A percentile compares a stretch with the other conserved stretches of the same genome.
These are phyloP conservation scores for Pseudopediastrum boryanum DNA, from an alignment of 139 green algal species.

Conservation along the genomic window DNA sequence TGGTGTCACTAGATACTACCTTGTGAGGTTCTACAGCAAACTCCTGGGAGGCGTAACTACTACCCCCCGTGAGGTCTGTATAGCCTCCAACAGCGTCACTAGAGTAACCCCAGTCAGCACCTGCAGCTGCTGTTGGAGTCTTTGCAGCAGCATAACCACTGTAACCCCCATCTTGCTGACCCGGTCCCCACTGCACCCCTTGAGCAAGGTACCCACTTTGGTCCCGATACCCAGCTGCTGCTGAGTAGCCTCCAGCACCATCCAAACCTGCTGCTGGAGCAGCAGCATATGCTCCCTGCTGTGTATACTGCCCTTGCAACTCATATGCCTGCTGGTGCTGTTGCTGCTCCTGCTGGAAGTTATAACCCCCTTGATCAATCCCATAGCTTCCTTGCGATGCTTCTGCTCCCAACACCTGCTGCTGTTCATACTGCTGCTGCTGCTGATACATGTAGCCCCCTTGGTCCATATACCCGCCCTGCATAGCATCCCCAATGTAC, in stretches of 20 bases:
- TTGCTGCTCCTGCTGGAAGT: background rate
- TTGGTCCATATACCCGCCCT: background rate
- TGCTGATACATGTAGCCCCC: constrained; percentile 15
- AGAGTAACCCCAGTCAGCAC: background rate
- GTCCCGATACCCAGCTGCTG: background rate
- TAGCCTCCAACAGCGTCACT: background rate
- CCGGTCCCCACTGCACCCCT: background rate
- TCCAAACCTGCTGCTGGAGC: background rate
- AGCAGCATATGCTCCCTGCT: background rate
- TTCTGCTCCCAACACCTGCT: no score
- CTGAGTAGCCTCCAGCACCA: no score
- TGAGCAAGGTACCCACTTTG: background rate
- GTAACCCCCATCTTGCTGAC: background rate
- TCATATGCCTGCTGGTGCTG: background rate
- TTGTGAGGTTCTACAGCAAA: background rate
- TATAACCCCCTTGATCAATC: no score
- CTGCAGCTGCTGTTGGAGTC: background rate
- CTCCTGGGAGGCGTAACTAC: background rate
- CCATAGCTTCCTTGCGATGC: no score
- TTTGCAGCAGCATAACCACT: background rate
- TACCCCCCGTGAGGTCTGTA: no score
- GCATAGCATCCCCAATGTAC: background rate
- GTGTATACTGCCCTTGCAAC: background rate
- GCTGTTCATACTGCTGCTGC: background rate
- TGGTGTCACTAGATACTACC: background rate